phyloP scores from a whole-genome alignment of 768 basidiomycete genomes.

The Tylopilus sp. region DNA sequence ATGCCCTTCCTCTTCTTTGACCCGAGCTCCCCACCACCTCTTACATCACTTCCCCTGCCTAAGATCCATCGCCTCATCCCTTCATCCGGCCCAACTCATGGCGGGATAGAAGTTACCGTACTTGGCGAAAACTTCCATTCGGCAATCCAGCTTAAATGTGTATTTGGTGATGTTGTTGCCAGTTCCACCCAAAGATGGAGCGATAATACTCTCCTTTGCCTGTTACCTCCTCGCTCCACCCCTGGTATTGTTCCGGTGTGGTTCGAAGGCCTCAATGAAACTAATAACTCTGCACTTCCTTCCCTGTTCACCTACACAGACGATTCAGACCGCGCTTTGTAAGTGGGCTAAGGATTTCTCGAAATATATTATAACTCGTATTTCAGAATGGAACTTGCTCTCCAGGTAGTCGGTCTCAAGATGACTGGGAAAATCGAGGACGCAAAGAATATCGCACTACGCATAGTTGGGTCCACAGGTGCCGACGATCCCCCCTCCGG shows the following conservation, averaged over 20 bases:
- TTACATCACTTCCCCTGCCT: conserved; percentile 53
- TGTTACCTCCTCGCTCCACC: conserved; percentile 76
- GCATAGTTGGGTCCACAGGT: conserved; percentile 80
- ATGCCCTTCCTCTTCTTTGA: conserved; percentile 65
- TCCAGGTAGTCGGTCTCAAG: conserved; percentile 93
- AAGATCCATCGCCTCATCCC: conserved; percentile 86
- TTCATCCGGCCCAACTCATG: conserved; percentile 79
- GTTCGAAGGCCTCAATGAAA: conserved; percentile 73
- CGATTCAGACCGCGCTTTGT: conserved; percentile 86
- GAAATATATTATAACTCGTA: conserved; percentile 11
- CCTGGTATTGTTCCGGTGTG: conserved; percentile 89
- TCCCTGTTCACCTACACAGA: conserved; percentile 88
- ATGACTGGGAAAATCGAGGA: conserved; percentile 96
- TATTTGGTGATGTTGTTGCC: conserved; percentile 82
- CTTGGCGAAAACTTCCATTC: conserved; percentile 89
- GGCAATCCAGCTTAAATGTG: conserved; percentile 63
- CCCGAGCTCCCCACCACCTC: conserved; percentile 43
- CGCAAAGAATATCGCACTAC: conserved; percentile 88
- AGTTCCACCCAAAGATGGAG: conserved; percentile 89
- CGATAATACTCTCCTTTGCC: conserved; percentile 88
- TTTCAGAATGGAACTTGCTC: conserved; percentile 86
- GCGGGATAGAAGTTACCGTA: conserved; percentile 93
- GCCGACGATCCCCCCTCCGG: conserved; percentile 42
- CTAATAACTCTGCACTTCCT: conserved; percentile 49
- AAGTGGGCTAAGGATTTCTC: conserved; percentile 33